Base-by-base conservation (phyloP, 2,329 filamentous ascomycete genomes). In the Phialophora expanda region DNA sequence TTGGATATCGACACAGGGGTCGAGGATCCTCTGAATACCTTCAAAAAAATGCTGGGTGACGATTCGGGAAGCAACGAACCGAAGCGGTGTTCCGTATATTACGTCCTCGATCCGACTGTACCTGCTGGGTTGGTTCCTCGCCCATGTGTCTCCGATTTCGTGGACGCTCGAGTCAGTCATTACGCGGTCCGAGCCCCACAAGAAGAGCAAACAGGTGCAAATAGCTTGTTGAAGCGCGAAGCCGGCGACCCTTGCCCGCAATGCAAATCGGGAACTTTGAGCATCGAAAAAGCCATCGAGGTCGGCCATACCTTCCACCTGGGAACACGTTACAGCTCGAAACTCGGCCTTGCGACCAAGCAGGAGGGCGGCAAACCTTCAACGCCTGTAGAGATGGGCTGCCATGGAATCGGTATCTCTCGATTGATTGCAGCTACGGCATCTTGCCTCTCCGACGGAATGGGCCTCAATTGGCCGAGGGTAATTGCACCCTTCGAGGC, bases 231-330 rank as follows among this genome's bases (percentile, higher is more conserved):
- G 7, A 85, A 86, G 65, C 85, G 90, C 20, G 81, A 81, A 56
- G 78, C 87, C 51, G 91, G 90, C 12, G 92, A 96, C 73, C 72
- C 77, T 11, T 99, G 95, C 73, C 87, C 91, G 0, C 82, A 84
- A 46, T 99, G 95, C 75, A n/a, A 56, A 7, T 73, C 81, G 0
- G 90, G 90, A 0, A 80, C 77, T 1, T 81, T 98, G 24, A 82
- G 82, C 51, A 82, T 90, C 2, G 85, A 90, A 64, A 89, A 86
- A 68, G 91, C 93, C 7, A 89, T 98, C 57, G 95, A 99, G 78
- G 84, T 98, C 17, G 95, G 92, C 0, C 95, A 99, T 77, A 98
- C 95, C 0, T 99, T 99, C 79, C 89, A 96, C 76, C 87, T 99
- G 1, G 93, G 94, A 11, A 93, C 91, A 1, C 87, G 93, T 32